phyloP scores from a whole-genome alignment of 2,329 filamentous ascomycete genomes.

The Emericellopsis cladophorae region DNA sequence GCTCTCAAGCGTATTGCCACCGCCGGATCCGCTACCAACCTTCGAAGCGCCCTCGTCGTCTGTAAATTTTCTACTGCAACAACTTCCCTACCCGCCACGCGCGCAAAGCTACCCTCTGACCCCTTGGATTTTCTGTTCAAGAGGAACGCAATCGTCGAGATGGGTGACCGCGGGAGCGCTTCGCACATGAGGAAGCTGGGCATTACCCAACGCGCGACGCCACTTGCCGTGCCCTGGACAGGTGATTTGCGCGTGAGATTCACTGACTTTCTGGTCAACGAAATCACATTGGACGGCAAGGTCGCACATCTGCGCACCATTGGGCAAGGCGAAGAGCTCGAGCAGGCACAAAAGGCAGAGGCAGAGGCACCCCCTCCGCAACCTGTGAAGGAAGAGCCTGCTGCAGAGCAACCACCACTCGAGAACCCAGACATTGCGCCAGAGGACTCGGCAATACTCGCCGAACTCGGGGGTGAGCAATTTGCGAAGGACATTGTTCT shows the following conservation, averaged over 20 bases:
- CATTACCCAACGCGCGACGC: constrained; percentile 25
- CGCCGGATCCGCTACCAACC: too few species aligned
- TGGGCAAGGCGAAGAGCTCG: constrained; percentile 7
- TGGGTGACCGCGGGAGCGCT: constrained; percentile 19
- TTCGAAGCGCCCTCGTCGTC: too few species aligned
- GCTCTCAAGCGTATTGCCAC: too few species aligned
- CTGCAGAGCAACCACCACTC: constrained; percentile 5
- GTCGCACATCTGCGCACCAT: constrained; percentile 59
- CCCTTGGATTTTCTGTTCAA: too few species aligned
- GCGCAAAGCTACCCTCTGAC: neutral
- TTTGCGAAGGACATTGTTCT: constrained; percentile 27
- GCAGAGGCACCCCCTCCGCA: neutral
- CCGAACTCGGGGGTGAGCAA: constrained; percentile 22
- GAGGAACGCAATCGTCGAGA: constrained; percentile 4
- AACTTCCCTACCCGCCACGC: neutral
- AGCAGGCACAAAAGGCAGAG: neutral
- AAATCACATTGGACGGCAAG: constrained; percentile 63
- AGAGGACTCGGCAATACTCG: constrained; percentile 21
- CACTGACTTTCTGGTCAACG: constrained; percentile 87
- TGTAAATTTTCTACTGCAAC: neutral
- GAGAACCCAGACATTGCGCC: constrained; percentile 15
- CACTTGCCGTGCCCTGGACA: constrained; percentile 21
- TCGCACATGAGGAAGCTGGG: constrained; percentile 22
- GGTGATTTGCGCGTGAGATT: constrained; percentile 43
- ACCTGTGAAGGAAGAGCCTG: neutral